A percentile compares a stretch with the other conserved stretches of the same genome.
These are phyloP conservation scores for Vinca major DNA, from an alignment of 305 asterid species.

Conservation along the genomic window DNA sequence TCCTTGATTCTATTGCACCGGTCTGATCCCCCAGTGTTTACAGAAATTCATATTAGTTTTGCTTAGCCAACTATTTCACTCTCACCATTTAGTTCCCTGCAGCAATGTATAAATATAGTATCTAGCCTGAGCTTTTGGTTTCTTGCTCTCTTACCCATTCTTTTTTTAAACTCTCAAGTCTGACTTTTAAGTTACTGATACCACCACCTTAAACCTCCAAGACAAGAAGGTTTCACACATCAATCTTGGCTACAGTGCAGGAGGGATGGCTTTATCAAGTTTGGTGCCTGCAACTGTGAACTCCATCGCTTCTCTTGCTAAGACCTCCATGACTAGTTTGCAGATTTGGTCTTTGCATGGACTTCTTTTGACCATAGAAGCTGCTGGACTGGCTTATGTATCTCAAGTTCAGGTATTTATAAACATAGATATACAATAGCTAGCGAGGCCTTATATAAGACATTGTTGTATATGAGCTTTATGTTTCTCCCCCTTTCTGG, in stretches of 20 bases:
- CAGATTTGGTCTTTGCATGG: constrained; percentile 99
- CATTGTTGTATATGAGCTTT: background rate
- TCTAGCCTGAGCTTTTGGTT: background rate
- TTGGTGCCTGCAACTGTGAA: constrained; percentile 93
- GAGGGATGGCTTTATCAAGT: constrained; percentile 99
- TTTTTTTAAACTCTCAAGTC: background rate
- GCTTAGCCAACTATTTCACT: background rate
- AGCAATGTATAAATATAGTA: background rate
- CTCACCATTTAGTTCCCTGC: constrained; percentile 2
- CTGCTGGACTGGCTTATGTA: constrained; percentile 92
- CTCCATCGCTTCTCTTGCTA: constrained; percentile 70
- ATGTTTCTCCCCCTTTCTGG: background rate
- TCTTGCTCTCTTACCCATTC: background rate
- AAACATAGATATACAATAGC: constrained; percentile 7
- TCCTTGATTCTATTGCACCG: background rate
- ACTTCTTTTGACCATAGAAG: constrained; percentile 95
- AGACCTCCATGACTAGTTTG: constrained; percentile 59
- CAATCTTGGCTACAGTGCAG: constrained; percentile 75
- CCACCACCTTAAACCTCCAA: background rate
- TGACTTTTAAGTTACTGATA: background rate
- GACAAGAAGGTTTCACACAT: constrained; percentile 20
- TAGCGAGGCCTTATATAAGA: background rate
- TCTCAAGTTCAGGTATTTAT: constrained; percentile 92
- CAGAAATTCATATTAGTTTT: background rate
- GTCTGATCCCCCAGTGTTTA: background rate